These are phyloP conservation scores for Phaeotremella fagi DNA, from an alignment of 768 basidiomycete genomes.

Conservation along the genomic window DNA sequence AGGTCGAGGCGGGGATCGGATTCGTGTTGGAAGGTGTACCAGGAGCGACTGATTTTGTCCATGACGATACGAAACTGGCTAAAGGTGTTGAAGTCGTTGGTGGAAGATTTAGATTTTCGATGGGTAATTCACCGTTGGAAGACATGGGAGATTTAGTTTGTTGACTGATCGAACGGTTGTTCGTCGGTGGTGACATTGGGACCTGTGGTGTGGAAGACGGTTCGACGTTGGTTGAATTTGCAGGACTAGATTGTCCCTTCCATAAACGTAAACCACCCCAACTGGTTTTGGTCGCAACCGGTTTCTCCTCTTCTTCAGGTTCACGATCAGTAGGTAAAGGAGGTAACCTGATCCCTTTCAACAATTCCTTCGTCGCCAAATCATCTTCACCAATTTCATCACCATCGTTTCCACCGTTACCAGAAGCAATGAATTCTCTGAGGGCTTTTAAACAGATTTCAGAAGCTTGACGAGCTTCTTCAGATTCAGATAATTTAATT, in stretches of 20 bases:
- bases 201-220: constrained; percentile 19
- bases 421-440: constrained; percentile 57
- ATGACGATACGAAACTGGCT: constrained; percentile 34
- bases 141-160: constrained; percentile 13
- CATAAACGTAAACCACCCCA: constrained; percentile 34
- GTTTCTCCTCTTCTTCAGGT: constrained; percentile 14
- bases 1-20: constrained; percentile 5
- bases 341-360: constrained; percentile 44
- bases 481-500: constrained; percentile 67
- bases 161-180: too few relatives aligned
- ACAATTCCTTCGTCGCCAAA: constrained; percentile 13
- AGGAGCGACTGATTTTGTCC: constrained; percentile 36
- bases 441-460: constrained; percentile 78
- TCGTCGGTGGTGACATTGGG: constrained; percentile 17
- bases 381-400: too few relatives aligned
- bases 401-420: background rate
- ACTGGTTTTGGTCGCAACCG: constrained; percentile 13
- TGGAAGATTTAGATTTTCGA: constrained; percentile 7
- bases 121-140: constrained; percentile 9
- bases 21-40: constrained; percentile 3
- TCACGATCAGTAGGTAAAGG: constrained; percentile 50
- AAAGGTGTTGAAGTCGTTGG: constrained; percentile 24
- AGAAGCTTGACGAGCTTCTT: constrained; percentile 80
- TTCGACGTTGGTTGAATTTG: constrained; percentile 29
- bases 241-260: constrained; percentile 13